Evolutionary conservation across 805 yeast genomes (phyloP), one percentile per base, ranked within the genome.

Genomic region (Kuraishia hungarica): DNA sequence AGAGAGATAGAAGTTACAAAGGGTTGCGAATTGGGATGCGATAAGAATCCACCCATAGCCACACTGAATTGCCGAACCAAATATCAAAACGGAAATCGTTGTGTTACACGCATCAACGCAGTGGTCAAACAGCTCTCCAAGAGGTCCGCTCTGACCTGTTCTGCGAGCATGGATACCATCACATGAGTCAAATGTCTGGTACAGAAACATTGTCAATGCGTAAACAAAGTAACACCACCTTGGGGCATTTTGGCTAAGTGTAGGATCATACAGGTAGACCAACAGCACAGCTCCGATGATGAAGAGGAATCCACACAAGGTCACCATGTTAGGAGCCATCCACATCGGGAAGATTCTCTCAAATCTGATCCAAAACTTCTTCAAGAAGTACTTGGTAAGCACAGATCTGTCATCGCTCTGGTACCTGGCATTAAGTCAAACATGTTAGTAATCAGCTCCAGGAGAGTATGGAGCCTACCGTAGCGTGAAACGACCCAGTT

Each of bases 111-210:
- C 84, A 65, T 81, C 86, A 52, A 80, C 76, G 56, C 97, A 91
- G 65, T 92, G 98, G 65, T 92, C 98, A 66, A 93, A 93, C 56
- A 92, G 75, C 67, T 92, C 98, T 39, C 98, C 98, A 63, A 92
- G 73, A 1, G 98, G 97, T 2, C 97, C 94, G 58, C 89, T 81
- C 69, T 90, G 96, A n/a, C 96, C 96, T 1, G 97, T 92, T 64
- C 93, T 82, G 66, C 98, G 83, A 23, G 97, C 97, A 68, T 92
- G 98, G 59, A 87, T 80, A 3, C 98, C 98, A 69, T 92, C 98
- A 69, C 97, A 88, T 0, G 97, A 97, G 69, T 92, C 98, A 68
- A 92, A 90, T 0, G 97, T 92, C 68, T 92, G 98, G 69, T 92
- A 92, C 78, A 91, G 73, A 66, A 92, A 91, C 60, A 92, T 72